Base-by-base conservation (phyloP, 1,284 basidiomycete species). In the Albatrellus sp. region DNA sequence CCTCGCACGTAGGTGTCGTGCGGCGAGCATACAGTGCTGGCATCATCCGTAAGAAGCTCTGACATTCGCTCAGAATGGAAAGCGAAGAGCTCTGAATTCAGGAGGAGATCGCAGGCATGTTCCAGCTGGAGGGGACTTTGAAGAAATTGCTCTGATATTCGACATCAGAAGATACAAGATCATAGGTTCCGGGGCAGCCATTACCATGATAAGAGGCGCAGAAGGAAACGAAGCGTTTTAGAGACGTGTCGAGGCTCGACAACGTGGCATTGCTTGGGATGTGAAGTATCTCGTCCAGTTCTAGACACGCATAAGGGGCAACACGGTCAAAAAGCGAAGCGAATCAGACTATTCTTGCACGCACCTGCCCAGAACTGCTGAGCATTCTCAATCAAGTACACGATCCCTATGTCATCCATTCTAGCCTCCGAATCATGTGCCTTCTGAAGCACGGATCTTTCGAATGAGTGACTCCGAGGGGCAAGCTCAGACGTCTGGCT, bases 31-130 rank as follows among this genome's bases (percentile, higher is more conserved):
- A 86, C 84, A 58, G 72, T 68, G 56, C 77, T 72, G 6, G 77
- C 76, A 49, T 90, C 81, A 28, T 77, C 70, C 37, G 83, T 69
- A 38, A 90, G 66, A 32, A 80, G 71, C 52, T 87, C 84, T 45
- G 82, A 79, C 87, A 93, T 92, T 31, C 91, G 69, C 56, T 90
- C 89, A 2, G 86, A 89, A 58, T 94, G 88, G 56, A 85, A 91
- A 4, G 73, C 62, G 54, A 94, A 93, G 37, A 96, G 70, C 54
- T 92, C 90, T 0, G 85, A 90, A 47, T 78, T 75, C 40, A 92
- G 66, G 13, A 94, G 65, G 32, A 84, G 62, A 30, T 72, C 66
- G 54, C 85, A 81, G 8, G 89, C 89, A 56, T 89, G 80, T 48
- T 87, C 75, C 42, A 94, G 71, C 54, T 91, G 87, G n/a, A 80